These are phyloP conservation scores for Phylloporus arenicola DNA, from an alignment of 768 basidiomycete genomes.

Conservation along the genomic window DNA sequence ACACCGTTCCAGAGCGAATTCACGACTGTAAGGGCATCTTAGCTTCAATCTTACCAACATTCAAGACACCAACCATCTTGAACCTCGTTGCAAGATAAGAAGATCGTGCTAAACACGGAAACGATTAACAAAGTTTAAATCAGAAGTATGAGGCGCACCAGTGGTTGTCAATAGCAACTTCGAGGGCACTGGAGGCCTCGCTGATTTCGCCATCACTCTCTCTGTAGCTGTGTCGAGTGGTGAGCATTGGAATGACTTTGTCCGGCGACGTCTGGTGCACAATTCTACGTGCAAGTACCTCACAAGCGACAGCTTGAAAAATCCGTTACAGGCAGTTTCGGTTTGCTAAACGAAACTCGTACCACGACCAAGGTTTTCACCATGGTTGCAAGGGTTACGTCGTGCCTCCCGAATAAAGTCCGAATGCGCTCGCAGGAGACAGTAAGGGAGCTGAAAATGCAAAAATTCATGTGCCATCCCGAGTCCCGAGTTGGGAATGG, in stretches of 20 bases:
- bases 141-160: slow-evolving; percentile 45
- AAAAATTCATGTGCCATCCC: not conserved
- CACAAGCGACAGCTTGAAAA: slow-evolving; percentile 66
- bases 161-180: slow-evolving; percentile 88
- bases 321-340: not conserved
- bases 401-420: slow-evolving; percentile 82
- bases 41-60: not conserved
- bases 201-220: slow-evolving; percentile 74
- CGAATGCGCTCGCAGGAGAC: slow-evolving; percentile 67
- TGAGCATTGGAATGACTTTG: slow-evolving; percentile 64
- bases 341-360: slow-evolving; percentile 14
- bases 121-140: slow-evolving; percentile 1
- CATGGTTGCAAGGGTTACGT: slow-evolving; percentile 78
- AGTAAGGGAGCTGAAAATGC: slow-evolving; percentile 67
- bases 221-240: slow-evolving; percentile 65
- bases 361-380: slow-evolving; percentile 81
- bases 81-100: slow-evolving; percentile 79
- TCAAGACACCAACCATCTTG: slow-evolving; percentile 55
- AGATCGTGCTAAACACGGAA: slow-evolving; percentile 53
- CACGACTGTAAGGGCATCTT: slow-evolving; percentile 49
- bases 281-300: slow-evolving; percentile 76
- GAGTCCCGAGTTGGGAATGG: not conserved
- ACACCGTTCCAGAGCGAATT: slow-evolving; percentile 79
- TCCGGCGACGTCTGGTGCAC: slow-evolving; percentile 66
- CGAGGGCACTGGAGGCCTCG: slow-evolving; percentile 71